phyloP scores from a whole-genome alignment of 768 basidiomycete genomes.

The Suillus plorans region DNA sequence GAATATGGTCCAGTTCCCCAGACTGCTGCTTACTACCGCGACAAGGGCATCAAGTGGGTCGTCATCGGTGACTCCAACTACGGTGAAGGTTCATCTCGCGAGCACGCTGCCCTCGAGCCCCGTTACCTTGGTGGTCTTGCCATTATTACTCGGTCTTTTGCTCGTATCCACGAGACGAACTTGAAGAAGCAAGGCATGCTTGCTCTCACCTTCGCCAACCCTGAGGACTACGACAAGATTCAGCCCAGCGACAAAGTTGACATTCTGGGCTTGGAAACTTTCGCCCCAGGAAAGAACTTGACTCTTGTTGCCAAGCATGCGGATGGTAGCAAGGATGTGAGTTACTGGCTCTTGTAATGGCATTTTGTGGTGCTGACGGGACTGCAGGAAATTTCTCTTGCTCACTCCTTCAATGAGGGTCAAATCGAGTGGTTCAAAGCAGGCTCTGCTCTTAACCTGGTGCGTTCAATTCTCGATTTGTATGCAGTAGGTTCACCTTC shows the following conservation, averaged over 20 bases:
- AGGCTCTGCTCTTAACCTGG: conserved; percentile 85
- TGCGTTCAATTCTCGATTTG: conserved; percentile 33
- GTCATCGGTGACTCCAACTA: conserved; percentile 96
- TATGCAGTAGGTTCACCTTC: not conserved
- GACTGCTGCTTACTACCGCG: conserved; percentile 86
- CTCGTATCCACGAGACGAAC: conserved; percentile 97
- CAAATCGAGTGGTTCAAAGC: conserved; percentile 99
- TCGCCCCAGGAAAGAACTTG: conserved; percentile 91
- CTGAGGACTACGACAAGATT: conserved; percentile 93
- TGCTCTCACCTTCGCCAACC: conserved; percentile 88
- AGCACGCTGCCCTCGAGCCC: conserved; percentile 96
- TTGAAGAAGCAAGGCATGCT: conserved; percentile 99
- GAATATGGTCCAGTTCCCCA: conserved; percentile 84
- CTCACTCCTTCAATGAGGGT: conserved; percentile 95
- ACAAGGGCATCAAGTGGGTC: conserved; percentile 91
- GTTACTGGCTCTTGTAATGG: conserved; percentile 16
- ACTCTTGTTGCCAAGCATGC: conserved; percentile 79
- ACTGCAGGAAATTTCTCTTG: conserved; percentile 66
- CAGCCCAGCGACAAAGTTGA: conserved; percentile 84
- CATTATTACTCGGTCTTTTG: conserved; percentile 95
- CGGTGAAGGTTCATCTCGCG: conserved; percentile 97
- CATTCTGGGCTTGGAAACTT: conserved; percentile 84
- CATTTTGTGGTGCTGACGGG: conserved; percentile 13
- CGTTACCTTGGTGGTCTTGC: conserved; percentile 94
- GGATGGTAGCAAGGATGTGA: conserved; percentile 70